phyloP scores from a whole-genome alignment of 441 rosid genomes.

The Corymbia citriodora region DNA sequence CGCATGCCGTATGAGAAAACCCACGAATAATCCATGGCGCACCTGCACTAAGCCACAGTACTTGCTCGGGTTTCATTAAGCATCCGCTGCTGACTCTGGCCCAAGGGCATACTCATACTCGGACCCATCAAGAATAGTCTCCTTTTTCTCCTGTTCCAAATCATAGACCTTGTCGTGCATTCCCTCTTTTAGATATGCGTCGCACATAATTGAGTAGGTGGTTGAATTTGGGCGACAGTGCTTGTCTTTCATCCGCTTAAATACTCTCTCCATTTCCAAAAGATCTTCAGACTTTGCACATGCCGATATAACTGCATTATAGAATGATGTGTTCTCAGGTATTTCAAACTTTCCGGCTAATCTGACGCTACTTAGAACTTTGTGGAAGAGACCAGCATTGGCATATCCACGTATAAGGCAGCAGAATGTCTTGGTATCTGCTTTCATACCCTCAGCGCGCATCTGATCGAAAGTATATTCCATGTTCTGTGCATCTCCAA shows the following conservation, averaged over 20 bases:
- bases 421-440: constrained; percentile 86
- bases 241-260: constrained; percentile 65
- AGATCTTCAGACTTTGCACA: constrained; percentile 79
- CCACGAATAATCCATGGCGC: background rate
- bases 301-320: constrained; percentile 67
- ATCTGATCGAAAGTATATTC: constrained; percentile 86
- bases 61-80: background rate
- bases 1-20: background rate
- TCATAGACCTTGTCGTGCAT: constrained; percentile 80
- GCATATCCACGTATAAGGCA: constrained; percentile 85
- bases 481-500: constrained; percentile 85
- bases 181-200: constrained; percentile 67
- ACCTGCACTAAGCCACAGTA: background rate
- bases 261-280: constrained; percentile 93
- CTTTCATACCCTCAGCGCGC: constrained; percentile 76
- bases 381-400: constrained; percentile 78
- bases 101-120: constrained; percentile 5
- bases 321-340: constrained; percentile 61
- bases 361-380: constrained; percentile 63
- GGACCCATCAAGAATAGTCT: constrained; percentile 14
- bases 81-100: background rate
- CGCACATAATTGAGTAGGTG: constrained; percentile 65
- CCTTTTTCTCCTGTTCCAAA: constrained; percentile 59
- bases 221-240: constrained; percentile 46
- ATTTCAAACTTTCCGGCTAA: constrained; percentile 76